These are phyloP conservation scores for Sutorius australiensis DNA, from an alignment of 768 basidiomycete species.

Conservation along the genomic window DNA sequence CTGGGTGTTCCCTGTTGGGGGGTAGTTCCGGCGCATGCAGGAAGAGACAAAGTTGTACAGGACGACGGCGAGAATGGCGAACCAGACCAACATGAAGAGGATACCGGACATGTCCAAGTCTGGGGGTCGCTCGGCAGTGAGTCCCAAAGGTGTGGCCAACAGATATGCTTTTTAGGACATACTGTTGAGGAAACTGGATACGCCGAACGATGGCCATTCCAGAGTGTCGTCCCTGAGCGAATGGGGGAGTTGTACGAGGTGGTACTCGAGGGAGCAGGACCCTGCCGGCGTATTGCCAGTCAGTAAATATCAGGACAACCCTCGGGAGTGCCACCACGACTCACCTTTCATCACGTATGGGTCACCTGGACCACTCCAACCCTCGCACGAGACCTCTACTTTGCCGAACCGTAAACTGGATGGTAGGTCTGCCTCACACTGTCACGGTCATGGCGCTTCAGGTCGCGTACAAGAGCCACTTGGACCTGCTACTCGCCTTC, in stretches of 20 bases:
- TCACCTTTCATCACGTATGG: constrained; percentile 80
- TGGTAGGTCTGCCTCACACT: constrained; percentile 92
- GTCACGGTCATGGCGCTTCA: constrained; percentile 8
- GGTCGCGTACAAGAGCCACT: constrained; percentile 1
- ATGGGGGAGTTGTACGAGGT: constrained; percentile 64
- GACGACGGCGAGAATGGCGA: constrained; percentile 47
- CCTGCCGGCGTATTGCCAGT: constrained; percentile 40
- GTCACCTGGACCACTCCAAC: constrained; percentile 82
- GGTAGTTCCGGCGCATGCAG: constrained; percentile 39
- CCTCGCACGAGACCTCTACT: constrained; percentile 87
- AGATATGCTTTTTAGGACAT: not conserved
- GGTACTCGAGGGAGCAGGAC: constrained; percentile 85
- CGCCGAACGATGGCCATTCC: constrained; percentile 7
- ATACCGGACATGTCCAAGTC: constrained; percentile 46
- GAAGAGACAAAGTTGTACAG: constrained; percentile 57
- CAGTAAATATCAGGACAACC: not conserved
- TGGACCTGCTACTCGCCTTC: constrained; percentile 54
- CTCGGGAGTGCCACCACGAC: not conserved
- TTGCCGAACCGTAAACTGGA: constrained; percentile 77
- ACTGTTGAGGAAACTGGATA: constrained; percentile 22
- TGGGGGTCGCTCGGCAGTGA: constrained; percentile 20
- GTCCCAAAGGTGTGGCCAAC: not conserved
- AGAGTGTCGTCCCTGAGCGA: constrained; percentile 21
- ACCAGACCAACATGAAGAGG: constrained; percentile 57
- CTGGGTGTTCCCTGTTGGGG: constrained; percentile 31